Percentiles rank a stretch among this genome's conserved stretches.
These are phyloP conservation scores for Diutina scorzettiae DNA, from an alignment of 1,139 yeast species.

Conservation along the genomic window DNA sequence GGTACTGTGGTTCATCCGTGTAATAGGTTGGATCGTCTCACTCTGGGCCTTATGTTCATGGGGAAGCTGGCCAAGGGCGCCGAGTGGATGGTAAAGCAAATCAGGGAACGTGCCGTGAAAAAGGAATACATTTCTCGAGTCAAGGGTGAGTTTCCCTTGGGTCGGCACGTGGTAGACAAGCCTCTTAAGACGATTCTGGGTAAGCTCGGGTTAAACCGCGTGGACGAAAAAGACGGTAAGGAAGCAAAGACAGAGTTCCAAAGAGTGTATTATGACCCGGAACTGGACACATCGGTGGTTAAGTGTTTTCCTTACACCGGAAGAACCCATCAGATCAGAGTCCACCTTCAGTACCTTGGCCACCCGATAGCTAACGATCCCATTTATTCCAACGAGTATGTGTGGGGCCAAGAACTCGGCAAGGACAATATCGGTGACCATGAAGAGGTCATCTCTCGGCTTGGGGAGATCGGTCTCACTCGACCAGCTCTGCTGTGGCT, in stretches of 20 bases:
- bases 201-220: conserved; percentile 62
- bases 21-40: conserved; percentile 78
- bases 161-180: conserved; percentile 39
- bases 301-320: conserved; percentile 62
- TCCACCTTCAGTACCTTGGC: conserved; percentile 79
- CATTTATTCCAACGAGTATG: conserved; percentile 49
- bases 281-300: conserved; percentile 52
- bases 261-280: conserved; percentile 49
- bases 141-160: conserved; percentile 66
- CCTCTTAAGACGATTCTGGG: conserved; percentile 71
- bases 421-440: conserved; percentile 30
- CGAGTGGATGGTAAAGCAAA: conserved; percentile 59
- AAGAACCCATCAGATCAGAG: conserved; percentile 75
- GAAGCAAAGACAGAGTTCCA: conserved; percentile 44
- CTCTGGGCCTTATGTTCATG: conserved; percentile 90
- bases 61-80: conserved; percentile 81
- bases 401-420: conserved; percentile 62
- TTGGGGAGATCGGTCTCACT: conserved; percentile 61
- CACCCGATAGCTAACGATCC: conserved; percentile 95
- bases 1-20: conserved; percentile 72
- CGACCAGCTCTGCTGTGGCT: conserved; percentile 60
- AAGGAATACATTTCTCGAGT: conserved; percentile 87
- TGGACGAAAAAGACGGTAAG: conserved; percentile 52
- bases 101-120: conserved; percentile 61
- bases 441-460: conserved; percentile 26